Evolutionary conservation across 1,284 basidiomycete species (phyloP), one percentile per base, ranked within the genome.

Genomic region (Tilletia horrida): DNA sequence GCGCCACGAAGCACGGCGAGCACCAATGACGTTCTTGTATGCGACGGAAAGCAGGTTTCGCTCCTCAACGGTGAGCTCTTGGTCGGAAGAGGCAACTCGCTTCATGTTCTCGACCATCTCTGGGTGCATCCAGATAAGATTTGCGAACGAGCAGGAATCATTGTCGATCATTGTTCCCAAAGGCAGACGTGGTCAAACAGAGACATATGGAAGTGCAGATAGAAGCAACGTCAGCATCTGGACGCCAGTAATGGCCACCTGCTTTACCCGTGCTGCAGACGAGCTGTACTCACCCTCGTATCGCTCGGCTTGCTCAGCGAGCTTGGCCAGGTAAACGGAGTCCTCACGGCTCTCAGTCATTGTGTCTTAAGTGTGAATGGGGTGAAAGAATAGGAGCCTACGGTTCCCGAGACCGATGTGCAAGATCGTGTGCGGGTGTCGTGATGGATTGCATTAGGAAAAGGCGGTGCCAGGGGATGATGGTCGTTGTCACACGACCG

Each of bases 21-120:
- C 95, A 85, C 95, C 95, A 80, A 97, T 97, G 75, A 98, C 94
- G 85, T 98, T 99, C 92, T 99, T 99, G 89, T 98, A 98, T 35
- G 95, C 95, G 75, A 98, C 95, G 31, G 94, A 97, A 69, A 98
- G 89, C 68, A 98, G 89, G 85, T 97, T 98, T 75, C 96, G 93
- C 86, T 98, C 95, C 86, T 98, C 95, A 66, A 98, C 95, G 75
- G 95, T 97, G 82, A 98, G 91, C 83, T 98, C 80, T 76, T 81
- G 74, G 75, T 81, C 79, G 50, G 79, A 80, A 16, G 79, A 81
- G 71, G 80, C 80, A 52, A 81, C 80, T 64, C 75, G 77, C 80
- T 81, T 81, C 80, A 81, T 81, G 78, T 81, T 80, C 77, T 81
- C 79, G 66, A 81, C 80, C 80, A 81, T 81, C 75, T 81, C 80